A percentile compares a stretch with the other conserved stretches of the same genome.
Evolutionary conservation across 164 flowering plant species (phyloP).

Genomic region (Berberis thunbergii): DNA sequence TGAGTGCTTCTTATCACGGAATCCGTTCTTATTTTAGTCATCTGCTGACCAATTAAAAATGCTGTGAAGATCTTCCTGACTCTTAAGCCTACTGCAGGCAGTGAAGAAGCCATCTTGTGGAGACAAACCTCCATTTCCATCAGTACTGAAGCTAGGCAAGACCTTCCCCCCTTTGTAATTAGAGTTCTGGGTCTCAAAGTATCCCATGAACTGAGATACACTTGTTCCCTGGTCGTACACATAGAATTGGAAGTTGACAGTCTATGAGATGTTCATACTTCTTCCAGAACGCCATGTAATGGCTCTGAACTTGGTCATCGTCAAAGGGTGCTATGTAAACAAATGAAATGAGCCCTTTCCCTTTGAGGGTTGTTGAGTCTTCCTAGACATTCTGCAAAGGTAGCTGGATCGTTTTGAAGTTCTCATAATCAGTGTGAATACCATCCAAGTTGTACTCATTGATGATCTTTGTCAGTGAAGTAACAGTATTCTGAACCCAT

Average conservation of each 20-base stretch:
- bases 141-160: constrained; percentile 30
- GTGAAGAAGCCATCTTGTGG: constrained; percentile 44
- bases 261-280: constrained; percentile 35
- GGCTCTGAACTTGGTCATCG: constrained; percentile 11
- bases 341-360: constrained; percentile 31
- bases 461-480: constrained; percentile 43
- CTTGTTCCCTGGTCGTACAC: constrained; percentile 41
- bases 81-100: constrained; percentile 35
- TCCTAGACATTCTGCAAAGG: constrained; percentile 47
- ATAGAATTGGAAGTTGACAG: constrained; percentile 59
- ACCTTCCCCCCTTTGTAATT: constrained; percentile 42
- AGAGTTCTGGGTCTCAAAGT: constrained; percentile 29
- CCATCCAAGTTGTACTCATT: constrained; percentile 33
- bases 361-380: constrained; percentile 28
- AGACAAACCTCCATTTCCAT: constrained; percentile 37
- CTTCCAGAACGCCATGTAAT: constrained; percentile 30
- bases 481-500: constrained; percentile 55
- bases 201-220: constrained; percentile 28
- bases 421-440: constrained; percentile 43
- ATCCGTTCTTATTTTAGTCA: constrained; percentile 32
- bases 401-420: constrained; percentile 26
- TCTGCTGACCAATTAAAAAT: constrained; percentile 59
- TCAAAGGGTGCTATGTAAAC: constrained; percentile 62
- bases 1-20: constrained; percentile 35
- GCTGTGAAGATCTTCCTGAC: constrained; percentile 26